phyloP scores from a whole-genome alignment of 2,329 filamentous ascomycete species.

The Bipolaris cookei region DNA sequence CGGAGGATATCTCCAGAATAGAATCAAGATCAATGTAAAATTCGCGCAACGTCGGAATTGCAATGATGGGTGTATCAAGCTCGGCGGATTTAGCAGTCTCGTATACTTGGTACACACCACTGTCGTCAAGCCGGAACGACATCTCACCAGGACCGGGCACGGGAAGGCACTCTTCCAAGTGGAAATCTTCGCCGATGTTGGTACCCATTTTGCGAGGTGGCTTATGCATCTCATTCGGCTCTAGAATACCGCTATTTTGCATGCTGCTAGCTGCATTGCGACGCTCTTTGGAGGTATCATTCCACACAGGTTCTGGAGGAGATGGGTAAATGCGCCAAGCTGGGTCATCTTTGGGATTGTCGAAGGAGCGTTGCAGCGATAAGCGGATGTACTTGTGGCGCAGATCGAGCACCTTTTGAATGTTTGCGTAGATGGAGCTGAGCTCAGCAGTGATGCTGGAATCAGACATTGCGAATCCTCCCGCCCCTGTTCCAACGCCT shows the following conservation, averaged over 20 bases:
- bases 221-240: slow-evolving; percentile 45
- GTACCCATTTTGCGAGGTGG: slow-evolving; percentile 81
- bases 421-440: slow-evolving; percentile 83
- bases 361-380: slow-evolving; percentile 78
- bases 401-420: slow-evolving; percentile 86
- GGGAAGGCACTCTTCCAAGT: slow-evolving; percentile 77
- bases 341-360: slow-evolving; percentile 86
- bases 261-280: slow-evolving; percentile 47
- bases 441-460: slow-evolving; percentile 84
- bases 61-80: slow-evolving; percentile 72
- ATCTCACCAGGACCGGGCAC: slow-evolving; percentile 73
- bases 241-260: slow-evolving; percentile 47
- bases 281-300: slow-evolving; percentile 61
- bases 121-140: slow-evolving; percentile 79
- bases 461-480: slow-evolving; percentile 73
- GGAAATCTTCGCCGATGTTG: slow-evolving; percentile 91
- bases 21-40: slow-evolving; percentile 95
- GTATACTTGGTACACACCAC: slow-evolving; percentile 91
- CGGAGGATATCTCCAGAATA: slow-evolving; percentile 86
- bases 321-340: slow-evolving; percentile 90
- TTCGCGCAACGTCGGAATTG: slow-evolving; percentile 90
- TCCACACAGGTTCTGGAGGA: slow-evolving; percentile 90
- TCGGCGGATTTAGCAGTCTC: slow-evolving; percentile 69
- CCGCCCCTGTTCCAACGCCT: slow-evolving; percentile 65
- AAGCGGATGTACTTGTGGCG: slow-evolving; percentile 87